Base-by-base conservation (phyloP, 108 stramenopile species). In the Seminavis robusta region DNA sequence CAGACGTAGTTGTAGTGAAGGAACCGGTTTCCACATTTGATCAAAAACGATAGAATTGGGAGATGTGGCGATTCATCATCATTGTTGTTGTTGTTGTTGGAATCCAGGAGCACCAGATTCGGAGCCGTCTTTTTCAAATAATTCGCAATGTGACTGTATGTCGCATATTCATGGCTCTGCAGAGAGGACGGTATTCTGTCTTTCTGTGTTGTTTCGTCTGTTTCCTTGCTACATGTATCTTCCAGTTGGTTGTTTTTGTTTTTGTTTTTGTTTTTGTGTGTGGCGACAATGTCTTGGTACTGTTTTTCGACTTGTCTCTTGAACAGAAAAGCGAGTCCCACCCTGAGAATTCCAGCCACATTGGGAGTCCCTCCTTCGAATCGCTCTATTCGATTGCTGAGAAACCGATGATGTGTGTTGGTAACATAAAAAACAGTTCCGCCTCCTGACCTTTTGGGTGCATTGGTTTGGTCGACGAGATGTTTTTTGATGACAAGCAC, bases 291-390 rank as follows among this genome's bases (percentile, higher is more conserved):
- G 61, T 59, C 64, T 47, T 58, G 60, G 38, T 73, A 87, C 46
- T 74, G 59, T 2, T 54, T 52, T 16, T 84, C 81, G 7, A 83
- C 33, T 31, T 69, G 47, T 38, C 81, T 58, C 52, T 94, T 90
- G 36, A 94, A 69, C 48, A 86, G 60, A 52, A 95, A 73, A 15
- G 80, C 78, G 28, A 98, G 66, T 19, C 97, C 98, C 23, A 89
- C 71, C 5, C 97, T 67, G 47, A 94, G 77, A 55, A 94, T 83
- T 5, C 96, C 95, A 28, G 93, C 61, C 2, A 98, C 83, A 65
- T 97, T 84, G 0, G 97, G 97, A n/a, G 97, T 96, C 7, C 98
- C 98, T 0, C 96, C 98, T 74, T 99, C 98, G 61, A 96, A 96
- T 44, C 98, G 65, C 61, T 98, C 97, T 8, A 94, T 87, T 23